Conservation (phyloP, 352 stramenopile genomes). For the Blastocystis sp. region DNA sequence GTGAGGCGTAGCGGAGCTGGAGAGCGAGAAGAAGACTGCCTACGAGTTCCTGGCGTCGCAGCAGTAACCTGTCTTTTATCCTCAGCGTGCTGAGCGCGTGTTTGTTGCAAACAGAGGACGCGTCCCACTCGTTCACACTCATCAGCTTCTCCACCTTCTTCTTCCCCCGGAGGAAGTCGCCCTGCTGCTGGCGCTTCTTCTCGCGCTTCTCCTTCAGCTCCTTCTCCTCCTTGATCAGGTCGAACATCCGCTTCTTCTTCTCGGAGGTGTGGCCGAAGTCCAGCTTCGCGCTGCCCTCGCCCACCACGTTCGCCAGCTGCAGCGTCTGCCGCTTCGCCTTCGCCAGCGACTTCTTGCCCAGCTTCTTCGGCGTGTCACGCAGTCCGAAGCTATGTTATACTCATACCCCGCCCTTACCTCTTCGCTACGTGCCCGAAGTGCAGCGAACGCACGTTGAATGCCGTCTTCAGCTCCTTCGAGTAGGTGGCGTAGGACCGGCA, state of each 20-base stretch:
- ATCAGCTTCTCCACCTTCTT: conserved; percentile 66
- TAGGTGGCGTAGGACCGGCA: conserved; percentile 87
- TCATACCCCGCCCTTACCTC: conserved; percentile 77
- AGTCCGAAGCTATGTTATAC: conserved; percentile 43
- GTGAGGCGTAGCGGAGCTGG: conserved; percentile 17
- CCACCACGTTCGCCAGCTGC: conserved; percentile 6
- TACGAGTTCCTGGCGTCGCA: conserved; percentile 3
- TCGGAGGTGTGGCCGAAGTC: conserved; percentile 57
- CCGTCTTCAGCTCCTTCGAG: conserved; percentile 82
- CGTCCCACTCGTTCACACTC: conserved; percentile 36
- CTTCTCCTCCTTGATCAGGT: conserved; percentile 56
- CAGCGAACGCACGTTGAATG: conserved; percentile 86
- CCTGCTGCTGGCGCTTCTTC: conserved; percentile 8
- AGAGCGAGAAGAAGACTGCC: conserved; percentile 51
- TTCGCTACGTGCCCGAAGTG: conserved; percentile 89
- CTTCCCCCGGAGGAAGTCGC: conserved; percentile 44
- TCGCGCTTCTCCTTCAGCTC: conserved; percentile 25
- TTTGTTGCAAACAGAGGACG: no score
- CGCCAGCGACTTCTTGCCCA: conserved; percentile 24
- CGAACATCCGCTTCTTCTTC: conserved; percentile 55
- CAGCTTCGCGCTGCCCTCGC: conserved; percentile 36
- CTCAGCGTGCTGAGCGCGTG: no score
- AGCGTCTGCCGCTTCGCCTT: conserved; percentile 21
- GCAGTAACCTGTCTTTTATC: conserved; percentile 3
- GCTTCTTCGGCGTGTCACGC: conserved; percentile 27